Base-by-base conservation (phyloP, 1,284 basidiomycete species). In the Leccinum griseonigrum region DNA sequence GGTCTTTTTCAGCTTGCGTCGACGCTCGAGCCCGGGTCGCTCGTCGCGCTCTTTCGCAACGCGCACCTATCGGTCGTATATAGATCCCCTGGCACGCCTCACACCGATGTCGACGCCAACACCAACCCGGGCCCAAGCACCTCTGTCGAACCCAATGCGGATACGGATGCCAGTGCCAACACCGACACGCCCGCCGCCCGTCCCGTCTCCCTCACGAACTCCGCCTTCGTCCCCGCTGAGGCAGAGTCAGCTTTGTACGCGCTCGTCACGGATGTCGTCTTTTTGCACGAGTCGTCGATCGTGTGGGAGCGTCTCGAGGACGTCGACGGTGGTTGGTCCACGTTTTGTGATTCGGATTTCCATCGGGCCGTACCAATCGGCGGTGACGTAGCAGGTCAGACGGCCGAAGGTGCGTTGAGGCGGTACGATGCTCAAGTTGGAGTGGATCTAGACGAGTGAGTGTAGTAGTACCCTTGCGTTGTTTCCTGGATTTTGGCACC, bases 251-350 rank as follows among this genome's bases (percentile, higher is more conserved):
- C 69, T 3, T 78, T 96, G 3, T 95, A 92, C 74, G 85, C 85
- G 3, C 86, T 96, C 62, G 91, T 89, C 7, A 94, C 93, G 0
- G 95, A 96, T 73, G 81, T 90, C 55, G 84, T 87, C 26, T 94
- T 96, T 72, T 75, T 90, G 14, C 75, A 86, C 66, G 94, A 95
- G 70, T 79, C 87, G 0, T 84, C 85, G 18, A 85, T 95, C 29
- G 85, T 95, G 4, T 96, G 95, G 94, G 94, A 97, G 76, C 85
- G 88, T 16, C 77, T 97, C 26, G 91, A 92, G 67, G 95, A 97
- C 68, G 83, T 95, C 46, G 93, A 95, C 64, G 92, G 93, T 1
- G 81, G 83, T 3, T 85, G 79, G 62, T 85, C 89, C 16, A 83
- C 84, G 3, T 95, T 94, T 69, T 90, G 90, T 26, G 91, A 94